phyloP scores from a whole-genome alignment of 345 rosid species.

The Hibiscus mutabilis region DNA sequence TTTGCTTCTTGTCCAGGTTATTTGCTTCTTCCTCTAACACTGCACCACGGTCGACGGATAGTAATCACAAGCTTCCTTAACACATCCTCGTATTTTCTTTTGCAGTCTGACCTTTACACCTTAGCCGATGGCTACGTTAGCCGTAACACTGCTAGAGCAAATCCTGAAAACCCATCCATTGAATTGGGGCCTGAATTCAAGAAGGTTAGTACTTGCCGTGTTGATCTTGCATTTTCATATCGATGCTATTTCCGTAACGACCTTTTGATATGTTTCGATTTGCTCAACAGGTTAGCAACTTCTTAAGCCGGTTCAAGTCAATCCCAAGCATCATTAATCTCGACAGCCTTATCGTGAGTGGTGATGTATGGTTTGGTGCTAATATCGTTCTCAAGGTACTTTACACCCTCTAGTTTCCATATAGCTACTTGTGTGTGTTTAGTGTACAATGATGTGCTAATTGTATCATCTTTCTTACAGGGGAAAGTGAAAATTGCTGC shows the following conservation, averaged over 20 bases:
- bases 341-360: slow-evolving; percentile 81
- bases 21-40: slow-evolving; percentile 3
- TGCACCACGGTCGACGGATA: not conserved
- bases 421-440: not conserved
- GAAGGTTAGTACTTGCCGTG: slow-evolving; percentile 44
- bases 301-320: slow-evolving; percentile 81
- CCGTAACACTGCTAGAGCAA: slow-evolving; percentile 67
- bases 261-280: not conserved
- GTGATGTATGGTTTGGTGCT: slow-evolving; percentile 87
- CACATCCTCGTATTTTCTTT: not conserved
- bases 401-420: not conserved
- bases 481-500: slow-evolving; percentile 72
- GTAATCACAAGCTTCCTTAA: slow-evolving; percentile 2
- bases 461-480: slow-evolving; percentile 20
- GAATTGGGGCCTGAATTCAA: slow-evolving; percentile 95
- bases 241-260: not conserved
- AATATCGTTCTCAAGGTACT: slow-evolving; percentile 75
- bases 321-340: slow-evolving; percentile 91
- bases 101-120: slow-evolving; percentile 89
- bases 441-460: not conserved
- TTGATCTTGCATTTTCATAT: not conserved
- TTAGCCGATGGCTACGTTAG: slow-evolving; percentile 60
- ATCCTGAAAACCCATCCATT: slow-evolving; percentile 75
- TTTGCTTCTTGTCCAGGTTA: slow-evolving; percentile 93
- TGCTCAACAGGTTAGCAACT: slow-evolving; percentile 56